Conservation (phyloP, 768 basidiomycete genomes). For the Collybiopsis luxurians region DNA sequence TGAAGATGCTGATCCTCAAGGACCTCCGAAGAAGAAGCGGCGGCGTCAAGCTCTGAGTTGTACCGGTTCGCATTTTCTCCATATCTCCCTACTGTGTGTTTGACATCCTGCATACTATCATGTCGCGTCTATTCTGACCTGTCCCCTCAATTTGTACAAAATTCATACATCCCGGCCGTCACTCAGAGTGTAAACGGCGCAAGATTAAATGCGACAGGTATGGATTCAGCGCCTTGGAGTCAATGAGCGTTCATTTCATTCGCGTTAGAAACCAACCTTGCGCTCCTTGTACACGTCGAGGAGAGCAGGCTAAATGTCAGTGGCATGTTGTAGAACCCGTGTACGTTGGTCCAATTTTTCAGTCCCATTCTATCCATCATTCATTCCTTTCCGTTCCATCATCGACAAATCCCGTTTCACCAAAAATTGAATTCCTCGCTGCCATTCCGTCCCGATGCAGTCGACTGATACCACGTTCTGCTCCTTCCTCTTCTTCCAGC, state of each 20-base stretch:
- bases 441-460: conserved; percentile 5
- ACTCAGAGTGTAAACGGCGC: conserved; percentile 77
- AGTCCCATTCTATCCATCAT: conserved; percentile 13
- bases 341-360: conserved; percentile 39
- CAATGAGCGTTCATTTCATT: conserved; percentile 18
- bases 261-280: conserved; percentile 69
- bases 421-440: conserved; percentile 6
- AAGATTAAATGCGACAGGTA: conserved; percentile 90
- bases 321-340: conserved; percentile 83
- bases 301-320: conserved; percentile 77
- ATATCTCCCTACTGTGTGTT: no score
- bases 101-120: no score
- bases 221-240: conserved; percentile 13
- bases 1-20: conserved; percentile 44
- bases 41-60: conserved; percentile 81
- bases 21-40: conserved; percentile 79
- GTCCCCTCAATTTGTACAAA: conserved; percentile 19
- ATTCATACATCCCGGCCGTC: no score
- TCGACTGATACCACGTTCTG: conserved; percentile 8
- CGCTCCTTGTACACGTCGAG: conserved; percentile 74
- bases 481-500: conserved; percentile 28
- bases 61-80: conserved; percentile 56
- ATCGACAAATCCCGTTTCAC: conserved; percentile 4
- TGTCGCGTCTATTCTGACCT: conserved; percentile 9
- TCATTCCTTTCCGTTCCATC: conserved; percentile 11